These are phyloP conservation scores for Leccinum barrowsii DNA, from an alignment of 768 basidiomycete species.

Conservation along the genomic window DNA sequence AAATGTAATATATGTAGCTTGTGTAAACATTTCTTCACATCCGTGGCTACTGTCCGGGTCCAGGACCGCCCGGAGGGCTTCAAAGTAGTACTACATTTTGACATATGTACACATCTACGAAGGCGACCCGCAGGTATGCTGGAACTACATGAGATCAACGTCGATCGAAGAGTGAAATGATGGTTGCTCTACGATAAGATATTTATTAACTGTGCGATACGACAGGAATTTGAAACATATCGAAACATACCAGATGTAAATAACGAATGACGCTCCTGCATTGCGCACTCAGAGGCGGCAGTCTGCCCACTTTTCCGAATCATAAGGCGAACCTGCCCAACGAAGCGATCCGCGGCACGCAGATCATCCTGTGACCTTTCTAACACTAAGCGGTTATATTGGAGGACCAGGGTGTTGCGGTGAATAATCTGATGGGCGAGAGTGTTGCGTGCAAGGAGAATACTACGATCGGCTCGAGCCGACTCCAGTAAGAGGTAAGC, in stretches of 20 bases:
- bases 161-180: neutral
- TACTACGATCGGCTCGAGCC: neutral
- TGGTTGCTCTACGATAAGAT: neutral
- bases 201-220: neutral
- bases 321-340: neutral
- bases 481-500: neutral
- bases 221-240: neutral
- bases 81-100: too few relatives aligned
- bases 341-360: neutral
- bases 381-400: neutral
- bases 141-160: neutral
- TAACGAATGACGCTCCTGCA: neutral
- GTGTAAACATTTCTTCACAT: too few relatives aligned
- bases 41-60: too few relatives aligned
- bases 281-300: neutral
- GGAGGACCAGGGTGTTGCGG: neutral
- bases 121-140: too few relatives aligned
- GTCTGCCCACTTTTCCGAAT: neutral
- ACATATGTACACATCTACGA: too few relatives aligned
- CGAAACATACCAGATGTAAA: neutral
- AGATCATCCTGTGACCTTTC: neutral
- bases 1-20: too few relatives aligned
- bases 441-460: neutral
- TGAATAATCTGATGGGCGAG: neutral
- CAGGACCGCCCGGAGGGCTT: too few relatives aligned